Evolutionary conservation across 169 alveolate species (phyloP), one percentile per base, ranked within the genome.

Genomic region (Plasmodium malariae): DNA sequence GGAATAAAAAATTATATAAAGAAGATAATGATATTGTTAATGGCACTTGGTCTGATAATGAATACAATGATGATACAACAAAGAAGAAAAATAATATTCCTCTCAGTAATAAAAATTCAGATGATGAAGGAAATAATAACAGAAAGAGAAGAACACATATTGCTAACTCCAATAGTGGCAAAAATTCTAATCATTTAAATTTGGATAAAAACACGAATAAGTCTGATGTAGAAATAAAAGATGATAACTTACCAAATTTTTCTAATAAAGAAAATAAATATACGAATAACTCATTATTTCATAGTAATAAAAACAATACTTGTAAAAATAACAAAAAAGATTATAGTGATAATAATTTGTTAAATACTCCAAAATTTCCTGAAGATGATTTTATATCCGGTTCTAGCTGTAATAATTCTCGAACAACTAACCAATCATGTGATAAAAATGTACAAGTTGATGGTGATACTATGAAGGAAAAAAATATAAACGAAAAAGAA

Each of bases 341-440:
- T 36, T 32, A 19, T 60, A 34, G 37, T 32, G 74, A 43, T 19
- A 36, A 86, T 48, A 74, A 14, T 5, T 19, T 7, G 11, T 21
- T 67, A 54, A 30, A 28, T 12, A 59, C 67, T n/a, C 90, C 90
- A 17, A 86, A 69, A 70, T 86, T 86, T 40, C 92, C 90, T 21
- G 90, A 67, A 49, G 88, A 76, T 21, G 19, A 34, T 57, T 14
- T 49, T 4, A 55, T 34, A 36, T 26, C 70, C n/a, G 43, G 17
- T n/a, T 36, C 74, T 3, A 72, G 34, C 32, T 12, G 32, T 2
- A 65, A 34, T 65, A 55, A 68, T 55, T 9, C 30, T 14, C 17
- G 19, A 28, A 19, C 57, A 62, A 14, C 36, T 11, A 45, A 48
- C 48, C 28, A 76, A 5, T 37, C 28, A 2, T 76, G 76, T 28